Evolutionary conservation across 768 basidiomycete species (phyloP), one percentile per base, ranked within the genome.

Genomic region (Mycena epipterygia): DNA sequence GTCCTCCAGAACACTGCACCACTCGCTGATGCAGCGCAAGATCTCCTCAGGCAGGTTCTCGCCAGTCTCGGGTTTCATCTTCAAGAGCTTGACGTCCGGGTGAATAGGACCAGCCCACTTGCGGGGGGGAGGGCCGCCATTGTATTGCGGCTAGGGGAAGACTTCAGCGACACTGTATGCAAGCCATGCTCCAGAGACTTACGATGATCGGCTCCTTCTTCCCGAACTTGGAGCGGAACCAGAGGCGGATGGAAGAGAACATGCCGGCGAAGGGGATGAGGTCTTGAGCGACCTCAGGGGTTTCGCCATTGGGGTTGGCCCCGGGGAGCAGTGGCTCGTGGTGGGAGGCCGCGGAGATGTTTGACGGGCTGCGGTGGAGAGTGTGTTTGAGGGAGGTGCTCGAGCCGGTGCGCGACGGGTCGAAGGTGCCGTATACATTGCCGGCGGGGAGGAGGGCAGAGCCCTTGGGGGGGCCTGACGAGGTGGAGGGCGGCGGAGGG

Each of bases 1-100:
- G 74, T 87, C 89, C 70, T 91, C 90, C 41, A 91, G 77, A 16
- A 87, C 84, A 71, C 85, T 86, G 59, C 85, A 79, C 90, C 90
- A 91, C 64, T 89, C 85, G 71, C 89, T 89, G 57, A 91, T 74
- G 70, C 84, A 86, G 21, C 87, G 78, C 56, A 91, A 51, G 49
- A 91, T 82, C 73, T 90, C 87, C 37, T 90, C 76, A 12, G 90
- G 90, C 12, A 90, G 76, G 76, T 90, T 91, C 73, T 89, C 84
- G 14, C 89, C 89, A 13, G 77, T 23, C 49, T 68, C 55, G 56
- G 49, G 13, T 32, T 67, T 67, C 29, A 16, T 73, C 79, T 30
- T 82, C 82, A 60, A 25, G 49, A 70, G 68, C 66, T 73, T 73
- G 29, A 79, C 64, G 9, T 77, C 76, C 0, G 77, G 75, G 59